A percentile compares a stretch with the other conserved stretches of the same genome.
phyloP scores from a whole-genome alignment of 495 filamentous ascomycete species.

The Trichoderma erinaceum region DNA sequence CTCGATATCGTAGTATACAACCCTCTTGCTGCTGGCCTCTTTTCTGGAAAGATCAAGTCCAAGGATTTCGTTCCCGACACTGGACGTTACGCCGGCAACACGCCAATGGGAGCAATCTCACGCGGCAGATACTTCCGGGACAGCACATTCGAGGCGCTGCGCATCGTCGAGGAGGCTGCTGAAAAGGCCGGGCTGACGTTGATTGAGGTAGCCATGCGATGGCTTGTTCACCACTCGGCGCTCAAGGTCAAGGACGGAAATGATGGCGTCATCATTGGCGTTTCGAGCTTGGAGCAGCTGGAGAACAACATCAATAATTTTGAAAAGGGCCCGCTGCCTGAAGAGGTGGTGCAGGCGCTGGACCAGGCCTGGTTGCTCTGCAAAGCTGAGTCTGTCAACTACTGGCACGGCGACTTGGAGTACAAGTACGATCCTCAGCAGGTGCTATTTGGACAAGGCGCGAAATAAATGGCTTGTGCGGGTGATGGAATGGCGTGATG shows the following conservation, averaged over 20 bases:
- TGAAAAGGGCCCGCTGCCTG: constrained; percentile 81
- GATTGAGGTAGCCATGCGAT: constrained; percentile 77
- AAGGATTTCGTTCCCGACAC: constrained; percentile 54
- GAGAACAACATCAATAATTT: constrained; percentile 67
- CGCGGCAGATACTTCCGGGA: constrained; percentile 77
- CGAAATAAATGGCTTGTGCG: constrained; percentile 23
- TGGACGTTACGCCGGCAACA: constrained; percentile 56
- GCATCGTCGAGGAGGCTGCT: constrained; percentile 64
- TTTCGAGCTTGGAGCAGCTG: constrained; percentile 68
- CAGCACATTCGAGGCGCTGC: constrained; percentile 67
- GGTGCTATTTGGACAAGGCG: constrained; percentile 50
- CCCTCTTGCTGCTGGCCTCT: constrained; percentile 75
- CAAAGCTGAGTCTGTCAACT: constrained; percentile 61
- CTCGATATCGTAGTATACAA: constrained; percentile 91
- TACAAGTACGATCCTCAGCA: constrained; percentile 68
- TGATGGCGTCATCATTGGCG: constrained; percentile 78
- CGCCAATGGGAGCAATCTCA: constrained; percentile 53
- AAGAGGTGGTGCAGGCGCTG: constrained; percentile 72
- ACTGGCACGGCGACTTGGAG: constrained; percentile 72
- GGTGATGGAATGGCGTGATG: neutral
- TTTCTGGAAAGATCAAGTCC: constrained; percentile 79
- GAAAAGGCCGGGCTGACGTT: constrained; percentile 70
- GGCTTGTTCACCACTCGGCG: constrained; percentile 72
- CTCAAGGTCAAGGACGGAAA: constrained; percentile 68
- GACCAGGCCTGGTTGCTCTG: constrained; percentile 69